Evolutionary conservation across 305 asterid genomes (phyloP).

Genomic region (Solanum hybrid): DNA sequence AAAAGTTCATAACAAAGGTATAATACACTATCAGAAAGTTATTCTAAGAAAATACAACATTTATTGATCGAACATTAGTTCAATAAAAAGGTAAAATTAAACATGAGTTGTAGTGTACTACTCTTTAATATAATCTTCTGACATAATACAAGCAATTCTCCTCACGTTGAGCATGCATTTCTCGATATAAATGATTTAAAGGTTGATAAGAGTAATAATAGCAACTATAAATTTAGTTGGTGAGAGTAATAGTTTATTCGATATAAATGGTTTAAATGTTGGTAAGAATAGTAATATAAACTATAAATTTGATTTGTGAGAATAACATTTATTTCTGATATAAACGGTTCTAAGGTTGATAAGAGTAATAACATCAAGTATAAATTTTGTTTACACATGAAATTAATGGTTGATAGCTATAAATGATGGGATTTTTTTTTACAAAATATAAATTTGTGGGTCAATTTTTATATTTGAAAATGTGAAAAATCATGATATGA

Average conservation of each 20-base stretch:
- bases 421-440: too few species aligned
- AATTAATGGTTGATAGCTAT: too few species aligned
- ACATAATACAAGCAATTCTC: too few species aligned
- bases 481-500: too few species aligned
- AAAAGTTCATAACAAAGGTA: too few species aligned
- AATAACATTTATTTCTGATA: too few species aligned
- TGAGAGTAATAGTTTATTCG: neutral
- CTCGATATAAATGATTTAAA: neutral
- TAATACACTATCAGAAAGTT: neutral
- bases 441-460: too few species aligned
- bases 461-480: too few species aligned
- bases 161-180: neutral
- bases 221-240: neutral
- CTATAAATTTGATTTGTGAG: neutral
- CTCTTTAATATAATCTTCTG: neutral
- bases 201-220: neutral
- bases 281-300: too few species aligned
- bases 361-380: too few species aligned
- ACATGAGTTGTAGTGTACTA: neutral
- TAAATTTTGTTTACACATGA: too few species aligned
- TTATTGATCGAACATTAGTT: neutral
- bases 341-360: too few species aligned
- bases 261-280: neutral
- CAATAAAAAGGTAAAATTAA: neutral
- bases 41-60: neutral